Conservation (phyloP, 768 basidiomycete species). For the Cystofilobasidium capitatum region DNA sequence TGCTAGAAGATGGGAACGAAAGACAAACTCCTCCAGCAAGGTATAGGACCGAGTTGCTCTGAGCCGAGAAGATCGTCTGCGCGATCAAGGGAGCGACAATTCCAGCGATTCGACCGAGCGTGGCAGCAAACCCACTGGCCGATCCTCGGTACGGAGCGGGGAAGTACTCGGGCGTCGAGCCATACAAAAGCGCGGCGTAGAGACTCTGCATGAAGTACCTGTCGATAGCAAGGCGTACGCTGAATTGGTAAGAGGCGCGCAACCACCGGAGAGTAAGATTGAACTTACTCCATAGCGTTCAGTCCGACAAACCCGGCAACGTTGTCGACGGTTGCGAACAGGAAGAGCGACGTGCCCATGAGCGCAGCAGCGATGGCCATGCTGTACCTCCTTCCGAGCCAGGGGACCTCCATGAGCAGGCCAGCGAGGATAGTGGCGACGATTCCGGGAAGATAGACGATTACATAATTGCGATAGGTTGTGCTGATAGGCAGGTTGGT, state of each 20-base stretch:
- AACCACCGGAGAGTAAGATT: no score
- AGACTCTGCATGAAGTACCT: conserved; percentile 26
- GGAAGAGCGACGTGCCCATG: conserved; percentile 21
- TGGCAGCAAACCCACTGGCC: conserved; percentile 36
- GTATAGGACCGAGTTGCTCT: conserved; percentile 2
- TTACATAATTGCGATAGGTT: conserved; percentile 40
- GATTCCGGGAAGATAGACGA: conserved; percentile 14
- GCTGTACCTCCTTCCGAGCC: conserved; percentile 11
- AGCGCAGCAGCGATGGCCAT: conserved; percentile 12
- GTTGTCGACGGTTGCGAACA: conserved; percentile 7
- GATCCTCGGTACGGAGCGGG: conserved; percentile 36
- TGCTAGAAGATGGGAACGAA: neutral
- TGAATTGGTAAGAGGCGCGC: no score
- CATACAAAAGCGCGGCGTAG: conserved; percentile 40
- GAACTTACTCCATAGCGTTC: conserved; percentile 9
- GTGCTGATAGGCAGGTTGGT: conserved; percentile 7
- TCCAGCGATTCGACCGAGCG: conserved; percentile 33
- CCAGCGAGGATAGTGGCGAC: conserved; percentile 11
- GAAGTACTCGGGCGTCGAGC: conserved; percentile 38
- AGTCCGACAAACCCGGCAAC: conserved; percentile 13
- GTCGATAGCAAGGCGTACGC: no score
- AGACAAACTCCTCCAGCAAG: neutral
- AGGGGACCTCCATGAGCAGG: conserved; percentile 7
- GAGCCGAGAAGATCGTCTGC: conserved; percentile 14
- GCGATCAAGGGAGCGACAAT: conserved; percentile 39